Evolutionary conservation across 2,329 filamentous ascomycete genomes (phyloP), one percentile per base, ranked within the genome.

Genomic region (Colletotrichum noveboracense): DNA sequence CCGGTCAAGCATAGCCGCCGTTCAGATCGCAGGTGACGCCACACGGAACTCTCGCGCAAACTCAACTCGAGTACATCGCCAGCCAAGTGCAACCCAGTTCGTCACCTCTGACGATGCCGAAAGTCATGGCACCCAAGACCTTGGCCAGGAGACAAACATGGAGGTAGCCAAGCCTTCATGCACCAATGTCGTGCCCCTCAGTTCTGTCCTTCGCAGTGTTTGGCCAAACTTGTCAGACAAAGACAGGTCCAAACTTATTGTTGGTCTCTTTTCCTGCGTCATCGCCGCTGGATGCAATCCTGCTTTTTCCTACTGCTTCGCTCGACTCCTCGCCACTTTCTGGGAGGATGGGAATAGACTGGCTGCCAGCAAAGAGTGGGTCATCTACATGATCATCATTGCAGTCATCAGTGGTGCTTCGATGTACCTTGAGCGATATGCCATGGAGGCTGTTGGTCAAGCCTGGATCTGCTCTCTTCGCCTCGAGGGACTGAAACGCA

Each of bases 381-480:
- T 95, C 0, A 83, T 96, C 16, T 87, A 88, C 2, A 91, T 98
- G 7, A 85, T 96, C 1, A 89, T 88, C 0, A 88, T 98, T 6
- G 93, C 95, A 0, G 79, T 92, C 14, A 80, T 89, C 0, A 95
- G 98, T 78, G 94, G 92, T 0, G 58, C 91, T 2, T 88, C 92
- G 16, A 91, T 90, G 0, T 96, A 93, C 55, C 82, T 89, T 1
- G 91, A 93, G 75, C 92, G 94, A 48, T 96, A 94, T 80, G 84
- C 94, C 10, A 88, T 97, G 7, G 95, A 98, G 78, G 86, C 87
- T 30, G 91, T 89, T 14, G 94, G 91, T 2, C 94, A 98, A 80
- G 82, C 89, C 1, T 98, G 96, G 96, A 89, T 96, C 16, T 92
- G 96, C 79, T 84, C 85, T 0, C 87, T 97, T 12, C 93, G 96